These are phyloP conservation scores for Microbotryum silenes-acaulis DNA, from an alignment of 1,284 basidiomycete genomes.

Conservation along the genomic window DNA sequence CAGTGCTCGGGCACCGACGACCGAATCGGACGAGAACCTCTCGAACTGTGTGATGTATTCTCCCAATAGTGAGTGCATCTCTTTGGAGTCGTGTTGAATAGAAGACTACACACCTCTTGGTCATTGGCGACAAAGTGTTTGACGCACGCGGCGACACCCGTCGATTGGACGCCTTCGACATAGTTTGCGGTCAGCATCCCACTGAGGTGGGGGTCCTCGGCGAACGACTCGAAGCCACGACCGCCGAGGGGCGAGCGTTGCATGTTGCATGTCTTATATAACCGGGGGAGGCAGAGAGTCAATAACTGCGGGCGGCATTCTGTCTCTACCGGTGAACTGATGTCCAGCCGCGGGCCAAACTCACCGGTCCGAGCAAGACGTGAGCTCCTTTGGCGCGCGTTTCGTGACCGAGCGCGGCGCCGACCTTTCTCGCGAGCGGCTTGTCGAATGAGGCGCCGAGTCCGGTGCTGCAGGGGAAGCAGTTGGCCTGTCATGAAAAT, in stretches of 20 bases:
- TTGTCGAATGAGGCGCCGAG: conserved; percentile 14
- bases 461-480: conserved; percentile 9
- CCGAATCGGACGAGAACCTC: conserved; percentile 38
- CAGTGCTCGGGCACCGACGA: conserved; percentile 59
- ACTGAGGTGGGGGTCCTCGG: conserved; percentile 43
- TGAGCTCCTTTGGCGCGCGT: conserved; percentile 13
- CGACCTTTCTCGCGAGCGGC: conserved; percentile 6
- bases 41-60: conserved; percentile 42
- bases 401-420: conserved; percentile 13
- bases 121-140: conserved; percentile 27
- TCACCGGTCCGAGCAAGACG: neutral
- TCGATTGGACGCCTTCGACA: conserved; percentile 25
- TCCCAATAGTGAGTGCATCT: too few relatives aligned
- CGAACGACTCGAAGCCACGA: conserved; percentile 61
- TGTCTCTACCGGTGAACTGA: too few relatives aligned
- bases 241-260: conserved; percentile 47
- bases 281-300: neutral
- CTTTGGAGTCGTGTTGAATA: too few relatives aligned
- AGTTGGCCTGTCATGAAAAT: conserved; percentile 47
- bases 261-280: conserved; percentile 50
- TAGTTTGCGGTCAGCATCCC: conserved; percentile 13
- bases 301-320: too few relatives aligned
- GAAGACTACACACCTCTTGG: conserved; percentile 20
- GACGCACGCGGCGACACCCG: conserved; percentile 19
- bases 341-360: neutral